Evolutionary conservation across 129 eudicot species (phyloP).

Genomic region (Daucus carota): DNA sequence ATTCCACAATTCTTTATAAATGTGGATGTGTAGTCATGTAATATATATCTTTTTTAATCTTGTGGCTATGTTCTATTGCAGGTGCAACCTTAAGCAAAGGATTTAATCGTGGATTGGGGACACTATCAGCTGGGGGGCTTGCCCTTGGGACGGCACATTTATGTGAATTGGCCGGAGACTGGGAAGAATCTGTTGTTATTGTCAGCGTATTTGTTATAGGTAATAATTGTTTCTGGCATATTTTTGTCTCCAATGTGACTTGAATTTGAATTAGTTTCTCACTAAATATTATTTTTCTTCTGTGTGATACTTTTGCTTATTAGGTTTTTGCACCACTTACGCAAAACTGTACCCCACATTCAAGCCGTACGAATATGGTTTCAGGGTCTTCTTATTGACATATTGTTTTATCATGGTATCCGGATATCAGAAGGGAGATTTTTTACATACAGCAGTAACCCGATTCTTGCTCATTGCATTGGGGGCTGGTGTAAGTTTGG

Average conservation of each 20-base stretch:
- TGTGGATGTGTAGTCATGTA: neutral
- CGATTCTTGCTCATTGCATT: slow-evolving; percentile 79
- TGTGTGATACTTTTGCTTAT: neutral
- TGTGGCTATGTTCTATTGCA: slow-evolving; percentile 13
- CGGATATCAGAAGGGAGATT: slow-evolving; percentile 58
- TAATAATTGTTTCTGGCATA: slow-evolving; percentile 10
- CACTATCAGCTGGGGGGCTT: slow-evolving; percentile 71
- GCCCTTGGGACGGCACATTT: slow-evolving; percentile 56
- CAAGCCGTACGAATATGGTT: slow-evolving; percentile 87
- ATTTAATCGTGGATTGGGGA: slow-evolving; percentile 59
- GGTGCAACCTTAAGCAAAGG: slow-evolving; percentile 78
- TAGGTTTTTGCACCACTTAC: slow-evolving; percentile 56
- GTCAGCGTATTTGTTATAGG: slow-evolving; percentile 55
- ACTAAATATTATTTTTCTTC: neutral
- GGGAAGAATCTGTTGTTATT: slow-evolving; percentile 48
- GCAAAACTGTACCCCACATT: slow-evolving; percentile 69
- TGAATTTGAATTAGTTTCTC: neutral
- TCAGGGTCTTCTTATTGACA: slow-evolving; percentile 79
- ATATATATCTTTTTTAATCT: neutral
- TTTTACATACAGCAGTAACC: slow-evolving; percentile 47
- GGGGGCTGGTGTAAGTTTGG: slow-evolving; percentile 65
- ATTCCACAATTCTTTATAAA: neutral
- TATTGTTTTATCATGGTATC: slow-evolving; percentile 79
- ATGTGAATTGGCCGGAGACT: slow-evolving; percentile 37
- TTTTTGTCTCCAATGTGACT: neutral